phyloP scores from a whole-genome alignment of 768 basidiomycete genomes.

The Rhizopogon salebrosus region DNA sequence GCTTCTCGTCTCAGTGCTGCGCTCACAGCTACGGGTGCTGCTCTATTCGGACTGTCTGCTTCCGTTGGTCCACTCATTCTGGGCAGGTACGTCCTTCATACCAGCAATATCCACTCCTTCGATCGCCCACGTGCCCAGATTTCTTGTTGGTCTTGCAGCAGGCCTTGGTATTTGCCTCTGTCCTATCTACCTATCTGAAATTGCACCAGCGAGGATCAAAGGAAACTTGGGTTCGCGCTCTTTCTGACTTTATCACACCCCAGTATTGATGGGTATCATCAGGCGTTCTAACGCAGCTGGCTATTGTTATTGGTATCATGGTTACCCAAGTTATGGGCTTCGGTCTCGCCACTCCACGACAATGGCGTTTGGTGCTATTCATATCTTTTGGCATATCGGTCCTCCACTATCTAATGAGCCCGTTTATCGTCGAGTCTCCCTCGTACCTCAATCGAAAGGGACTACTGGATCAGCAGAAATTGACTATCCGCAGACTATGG shows the following conservation, averaged over 20 bases:
- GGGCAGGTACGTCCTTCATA: conserved; percentile 50
- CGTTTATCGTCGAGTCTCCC: conserved; percentile 65
- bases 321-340: conserved; percentile 78
- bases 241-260: neutral
- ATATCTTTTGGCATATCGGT: conserved; percentile 53
- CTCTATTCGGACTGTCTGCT: conserved; percentile 59
- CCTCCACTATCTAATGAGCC: conserved; percentile 50
- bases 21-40: conserved; percentile 53
- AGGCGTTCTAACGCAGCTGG: conserved; percentile 81
- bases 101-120: neutral
- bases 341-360: conserved; percentile 54
- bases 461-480: conserved; percentile 43
- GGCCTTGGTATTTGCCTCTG: conserved; percentile 75
- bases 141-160: conserved; percentile 64
- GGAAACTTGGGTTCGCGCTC: conserved; percentile 61
- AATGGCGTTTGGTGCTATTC: conserved; percentile 70
- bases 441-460: conserved; percentile 54
- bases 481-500: conserved; percentile 51
- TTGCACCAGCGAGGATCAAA: conserved; percentile 71
- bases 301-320: conserved; percentile 83
- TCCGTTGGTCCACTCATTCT: conserved; percentile 51
- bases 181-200: conserved; percentile 82
- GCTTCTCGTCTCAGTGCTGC: conserved; percentile 56
- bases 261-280: neutral
- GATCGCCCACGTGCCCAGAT: conserved; percentile 29